Evolutionary conservation across 1,284 basidiomycete species (phyloP), one percentile per base, ranked within the genome.

Genomic region (Irpex rosettiformis): DNA sequence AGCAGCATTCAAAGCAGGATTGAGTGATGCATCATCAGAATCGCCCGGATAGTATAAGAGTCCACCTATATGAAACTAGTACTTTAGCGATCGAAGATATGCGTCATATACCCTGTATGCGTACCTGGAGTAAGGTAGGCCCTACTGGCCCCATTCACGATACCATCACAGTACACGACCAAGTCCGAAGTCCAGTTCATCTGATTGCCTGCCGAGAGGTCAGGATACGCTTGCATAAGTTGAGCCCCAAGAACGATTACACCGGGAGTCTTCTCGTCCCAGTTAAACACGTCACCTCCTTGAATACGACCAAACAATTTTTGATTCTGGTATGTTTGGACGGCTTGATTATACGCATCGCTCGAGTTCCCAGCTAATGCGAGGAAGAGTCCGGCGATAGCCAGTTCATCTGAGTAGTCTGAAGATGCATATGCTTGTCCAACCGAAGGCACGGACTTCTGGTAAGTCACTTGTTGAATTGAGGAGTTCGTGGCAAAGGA

Each of bases 1-100:
- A 0, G 94, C 92, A 1, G 86, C 83, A 61, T 94, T 95, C 63
- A 95, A 75, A 0, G 93, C 88, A 16, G 94, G 93, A 68, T 96
- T 96, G 42, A 96, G 77, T 58, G 88, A 89, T 3, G 86, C 88
- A 5, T 78, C 74, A 65, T 93, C 84, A 2, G 92, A 94, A 70
- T 93, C 92, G 6, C 89, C 91, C 8, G 83, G 71, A 65, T 90
- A 96, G 69, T 80, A 94, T 6, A 95, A 72, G 49, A 96, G 75
- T 2, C 94, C 92, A 47, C 87, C 93, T 88, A 62, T 52, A 29
- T 6, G 22, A 29, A 16, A 40, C 33, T 21, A 56, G 58, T 18
- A 47, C n/a, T 3, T 37, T 10, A 21, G 8, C 22, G 7, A 7
- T 58, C 28, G 27, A 21, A 18, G 42, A 18, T 4, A 29, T 24